A percentile compares a stretch with the other conserved stretches of the same genome.
phyloP scores from a whole-genome alignment of 2,329 filamentous ascomycete genomes.

The Verticillium zaregamsianum region DNA sequence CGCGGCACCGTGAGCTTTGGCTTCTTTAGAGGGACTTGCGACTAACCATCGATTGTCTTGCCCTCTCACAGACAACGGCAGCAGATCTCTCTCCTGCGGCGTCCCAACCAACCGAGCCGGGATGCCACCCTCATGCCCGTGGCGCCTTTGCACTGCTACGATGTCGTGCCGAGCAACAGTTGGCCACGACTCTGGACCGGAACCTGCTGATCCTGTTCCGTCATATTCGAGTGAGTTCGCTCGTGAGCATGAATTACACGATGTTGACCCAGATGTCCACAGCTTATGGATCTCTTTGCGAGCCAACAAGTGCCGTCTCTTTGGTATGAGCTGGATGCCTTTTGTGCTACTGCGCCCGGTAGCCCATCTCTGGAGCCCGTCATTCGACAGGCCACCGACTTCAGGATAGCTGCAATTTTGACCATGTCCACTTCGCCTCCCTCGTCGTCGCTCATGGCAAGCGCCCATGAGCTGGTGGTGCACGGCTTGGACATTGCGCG shows the following conservation, averaged over 20 bases:
- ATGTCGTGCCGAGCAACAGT: constrained; percentile 5
- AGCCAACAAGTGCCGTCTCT: constrained; percentile 3
- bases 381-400: constrained; percentile 2
- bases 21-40: not conserved
- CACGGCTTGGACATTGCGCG: not conserved
- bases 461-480: too few species aligned
- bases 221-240: not conserved
- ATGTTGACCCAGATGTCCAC: not conserved
- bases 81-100: not conserved
- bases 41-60: not conserved
- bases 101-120: not conserved
- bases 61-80: not conserved
- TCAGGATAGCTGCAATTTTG: not conserved
- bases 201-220: constrained; percentile 6
- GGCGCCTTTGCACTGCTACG: constrained; percentile 8
- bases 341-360: constrained; percentile 2
- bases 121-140: constrained; percentile 3
- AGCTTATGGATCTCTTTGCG: constrained; percentile 9
- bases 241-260: too few species aligned
- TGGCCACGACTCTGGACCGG: constrained; percentile 6
- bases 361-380: constrained; percentile 3
- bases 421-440: too few species aligned
- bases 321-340: constrained; percentile 5
- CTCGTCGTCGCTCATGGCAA: too few species aligned
- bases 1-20: not conserved